Percentiles rank a stretch among this genome's conserved stretches.
These are phyloP conservation scores for Flaveria floridana DNA, from an alignment of 140 eudicot species.

Conservation along the genomic window DNA sequence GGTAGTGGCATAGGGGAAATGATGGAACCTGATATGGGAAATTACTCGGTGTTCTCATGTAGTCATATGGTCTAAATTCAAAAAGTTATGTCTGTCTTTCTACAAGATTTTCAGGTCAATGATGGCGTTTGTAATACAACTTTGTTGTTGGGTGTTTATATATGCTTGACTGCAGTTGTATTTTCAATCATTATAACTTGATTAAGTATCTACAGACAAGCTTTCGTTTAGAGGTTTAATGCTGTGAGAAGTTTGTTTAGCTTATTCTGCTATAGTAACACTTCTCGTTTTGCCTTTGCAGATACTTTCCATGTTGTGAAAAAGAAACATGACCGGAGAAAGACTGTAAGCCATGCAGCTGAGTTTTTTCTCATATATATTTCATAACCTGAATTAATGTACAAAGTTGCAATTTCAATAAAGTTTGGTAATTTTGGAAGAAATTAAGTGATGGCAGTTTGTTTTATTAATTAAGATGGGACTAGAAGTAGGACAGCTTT, in stretches of 20 bases:
- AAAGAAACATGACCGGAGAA: slow-evolving; percentile 67
- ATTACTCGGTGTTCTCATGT: not conserved
- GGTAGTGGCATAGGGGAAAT: not conserved
- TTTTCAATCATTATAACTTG: not conserved
- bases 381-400: not conserved
- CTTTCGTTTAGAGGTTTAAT: not conserved
- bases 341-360: slow-evolving; percentile 42
- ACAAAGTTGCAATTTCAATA: not conserved
- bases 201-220: not conserved
- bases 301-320: slow-evolving; percentile 83
- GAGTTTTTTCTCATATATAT: not conserved
- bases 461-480: not conserved
- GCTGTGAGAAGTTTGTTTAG: slow-evolving; percentile 17
- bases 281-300: slow-evolving; percentile 36
- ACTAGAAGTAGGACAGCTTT: slow-evolving; percentile 5
- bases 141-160: slow-evolving; percentile 8
- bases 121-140: not conserved
- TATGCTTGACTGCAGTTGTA: not conserved
- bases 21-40: not conserved
- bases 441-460: not conserved
- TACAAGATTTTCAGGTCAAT: not conserved
- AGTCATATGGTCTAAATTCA: not conserved
- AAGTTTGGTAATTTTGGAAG: slow-evolving; percentile 2
- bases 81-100: not conserved
- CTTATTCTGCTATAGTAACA: slow-evolving; percentile 9